These are phyloP conservation scores for Ceratocystis destructans DNA, from an alignment of 2,329 filamentous ascomycete species.

Conservation along the genomic window DNA sequence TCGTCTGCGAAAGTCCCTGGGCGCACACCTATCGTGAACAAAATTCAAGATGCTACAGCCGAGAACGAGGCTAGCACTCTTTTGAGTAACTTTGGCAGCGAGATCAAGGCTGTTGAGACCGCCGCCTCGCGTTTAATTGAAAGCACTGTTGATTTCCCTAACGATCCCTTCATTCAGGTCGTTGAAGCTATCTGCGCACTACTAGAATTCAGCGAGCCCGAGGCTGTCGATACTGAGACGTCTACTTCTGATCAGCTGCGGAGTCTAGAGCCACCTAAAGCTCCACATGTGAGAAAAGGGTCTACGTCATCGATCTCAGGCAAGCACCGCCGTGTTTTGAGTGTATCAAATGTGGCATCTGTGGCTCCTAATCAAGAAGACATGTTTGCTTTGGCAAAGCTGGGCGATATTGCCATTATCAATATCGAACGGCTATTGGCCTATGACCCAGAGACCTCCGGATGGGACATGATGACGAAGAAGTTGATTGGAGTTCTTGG, in stretches of 20 bases:
- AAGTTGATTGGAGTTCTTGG: slow-evolving; percentile 41
- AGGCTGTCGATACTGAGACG: slow-evolving; percentile 4
- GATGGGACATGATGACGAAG: slow-evolving; percentile 56
- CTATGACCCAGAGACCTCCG: slow-evolving; percentile 51
- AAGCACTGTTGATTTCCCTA: slow-evolving; percentile 82
- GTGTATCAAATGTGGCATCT: slow-evolving; percentile 33
- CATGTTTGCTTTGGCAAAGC: slow-evolving; percentile 56
- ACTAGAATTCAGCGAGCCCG: slow-evolving; percentile 32
- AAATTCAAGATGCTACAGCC: slow-evolving; percentile 33
- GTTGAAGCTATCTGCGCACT: slow-evolving; percentile 62
- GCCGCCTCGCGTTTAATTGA: slow-evolving; percentile 79
- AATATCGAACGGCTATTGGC: slow-evolving; percentile 63
- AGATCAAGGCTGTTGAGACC: slow-evolving; percentile 78
- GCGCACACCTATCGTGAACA: slow-evolving; percentile 34
- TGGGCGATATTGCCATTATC: slow-evolving; percentile 57
- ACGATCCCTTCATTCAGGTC: slow-evolving; percentile 64
- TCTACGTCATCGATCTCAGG: slow-evolving; percentile 28
- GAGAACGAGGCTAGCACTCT: slow-evolving; percentile 39
- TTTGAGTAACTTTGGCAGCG: slow-evolving; percentile 57
- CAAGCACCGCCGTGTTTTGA: slow-evolving; percentile 35
- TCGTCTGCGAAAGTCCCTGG: slow-evolving; percentile 43
- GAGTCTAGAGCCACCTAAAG: slow-evolving; percentile 4
- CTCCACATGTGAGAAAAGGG: slow-evolving; percentile 23
- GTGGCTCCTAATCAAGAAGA: slow-evolving; percentile 46
- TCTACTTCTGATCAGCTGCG: slow-evolving; percentile 14